Conservation (phyloP, 108 stramenopile genomes). For the Aureococcus anophagefferens region DNA sequence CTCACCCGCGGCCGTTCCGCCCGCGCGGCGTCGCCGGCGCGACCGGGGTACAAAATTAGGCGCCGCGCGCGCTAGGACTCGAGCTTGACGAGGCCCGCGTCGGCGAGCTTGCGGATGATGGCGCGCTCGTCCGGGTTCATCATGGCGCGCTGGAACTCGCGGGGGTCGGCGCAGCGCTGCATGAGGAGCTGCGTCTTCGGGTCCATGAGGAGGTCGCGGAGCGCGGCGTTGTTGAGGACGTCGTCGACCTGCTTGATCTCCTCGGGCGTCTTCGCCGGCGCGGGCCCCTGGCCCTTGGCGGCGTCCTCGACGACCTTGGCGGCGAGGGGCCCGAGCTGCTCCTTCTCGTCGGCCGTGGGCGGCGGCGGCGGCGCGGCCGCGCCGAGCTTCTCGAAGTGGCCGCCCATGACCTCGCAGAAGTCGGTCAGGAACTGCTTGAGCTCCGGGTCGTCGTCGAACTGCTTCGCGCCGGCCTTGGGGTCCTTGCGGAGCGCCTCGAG, state of each 20-base stretch:
- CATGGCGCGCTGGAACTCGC: constrained; percentile 1
- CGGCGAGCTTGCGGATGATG: constrained; percentile 1
- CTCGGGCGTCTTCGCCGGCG: background rate
- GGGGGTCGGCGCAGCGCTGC: constrained; percentile 11
- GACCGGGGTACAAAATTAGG: too few species aligned
- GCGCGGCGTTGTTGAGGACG: background rate
- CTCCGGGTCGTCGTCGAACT: constrained; percentile 12
- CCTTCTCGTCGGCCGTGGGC: background rate
- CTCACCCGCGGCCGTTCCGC: too few species aligned
- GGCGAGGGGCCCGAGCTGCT: background rate
- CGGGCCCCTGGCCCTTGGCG: background rate
- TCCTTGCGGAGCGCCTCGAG: constrained; percentile 2
- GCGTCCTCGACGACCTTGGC: background rate
- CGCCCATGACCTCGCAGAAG: constrained; percentile 10
- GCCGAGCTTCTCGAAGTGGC: constrained; percentile 4
- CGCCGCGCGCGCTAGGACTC: background rate
- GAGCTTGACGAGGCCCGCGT: constrained; percentile 12
- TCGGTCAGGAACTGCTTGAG: constrained; percentile 9
- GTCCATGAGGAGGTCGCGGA: constrained; percentile 14
- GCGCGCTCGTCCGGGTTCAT: background rate
- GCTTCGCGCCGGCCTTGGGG: constrained; percentile 1
- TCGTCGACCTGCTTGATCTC: background rate
- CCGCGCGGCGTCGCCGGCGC: too few species aligned
- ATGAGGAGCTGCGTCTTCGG: constrained; percentile 7
- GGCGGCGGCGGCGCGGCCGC: too few species aligned